phyloP scores from a whole-genome alignment of 106 monocot genomes.

The Platanthera guangdongensis region DNA sequence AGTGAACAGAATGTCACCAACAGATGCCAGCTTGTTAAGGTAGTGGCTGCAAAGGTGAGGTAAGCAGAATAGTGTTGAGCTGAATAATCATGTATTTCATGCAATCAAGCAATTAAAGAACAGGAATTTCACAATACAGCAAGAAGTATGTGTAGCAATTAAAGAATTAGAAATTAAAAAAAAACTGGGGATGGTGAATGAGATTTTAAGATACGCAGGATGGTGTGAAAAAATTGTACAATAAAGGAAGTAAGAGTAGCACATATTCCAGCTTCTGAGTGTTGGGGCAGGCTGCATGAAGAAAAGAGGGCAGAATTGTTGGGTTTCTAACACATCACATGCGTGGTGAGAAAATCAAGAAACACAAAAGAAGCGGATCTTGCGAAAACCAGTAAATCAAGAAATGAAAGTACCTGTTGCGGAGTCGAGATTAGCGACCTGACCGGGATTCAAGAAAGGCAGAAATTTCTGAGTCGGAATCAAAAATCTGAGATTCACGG shows the following conservation, averaged over 20 bases:
- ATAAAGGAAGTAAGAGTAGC: not conserved
- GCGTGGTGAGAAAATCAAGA: no score
- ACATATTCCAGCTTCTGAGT: not conserved
- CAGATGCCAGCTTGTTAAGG: constrained; percentile 98
- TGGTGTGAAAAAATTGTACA: constrained; percentile 5
- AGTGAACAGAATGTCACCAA: constrained; percentile 92
- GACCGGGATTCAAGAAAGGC: no score
- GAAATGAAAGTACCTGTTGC: no score
- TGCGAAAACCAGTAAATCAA: no score
- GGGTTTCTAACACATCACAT: no score
- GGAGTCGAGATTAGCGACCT: no score
- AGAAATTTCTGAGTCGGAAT: no score
- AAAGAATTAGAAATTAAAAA: not conserved
- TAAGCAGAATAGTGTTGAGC: not conserved
- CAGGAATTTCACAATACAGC: not conserved
- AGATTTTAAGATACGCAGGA: not conserved
- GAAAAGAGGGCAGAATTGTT: no score
- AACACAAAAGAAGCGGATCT: no score
- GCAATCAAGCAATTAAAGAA: not conserved
- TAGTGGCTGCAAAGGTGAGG: constrained; percentile 50
- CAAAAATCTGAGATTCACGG: no score
- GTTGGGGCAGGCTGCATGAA: not conserved
- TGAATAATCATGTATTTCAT: not conserved
- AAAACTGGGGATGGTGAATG: not conserved
- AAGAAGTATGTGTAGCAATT: not conserved